Evolutionary conservation across 768 basidiomycete species (phyloP), one percentile per base, ranked within the genome.

Genomic region (Lactarius hatsudake): DNA sequence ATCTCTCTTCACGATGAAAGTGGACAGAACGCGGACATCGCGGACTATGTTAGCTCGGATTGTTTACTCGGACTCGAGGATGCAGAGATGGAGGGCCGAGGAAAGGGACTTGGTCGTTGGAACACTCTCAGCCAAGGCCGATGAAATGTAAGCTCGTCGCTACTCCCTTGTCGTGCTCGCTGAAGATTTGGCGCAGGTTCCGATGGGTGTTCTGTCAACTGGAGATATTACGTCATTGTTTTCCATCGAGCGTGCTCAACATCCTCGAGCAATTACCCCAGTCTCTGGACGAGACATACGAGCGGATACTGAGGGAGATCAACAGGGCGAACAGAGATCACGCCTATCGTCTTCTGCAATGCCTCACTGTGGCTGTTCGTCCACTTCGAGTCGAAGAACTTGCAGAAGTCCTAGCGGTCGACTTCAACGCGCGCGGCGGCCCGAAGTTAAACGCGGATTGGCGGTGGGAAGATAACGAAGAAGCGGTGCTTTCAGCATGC

Each of bases 151-250:
- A 34, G 58, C 0, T 40, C 8, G 30, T 40, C 36, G 4, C 30
- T 8, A 5, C n/a, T 5, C 15, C 6, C 23, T 59, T 34, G 3
- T 23, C 18, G 36, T n/a, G 9, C 32, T 7, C 0, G 7, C 34
- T 32, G 17, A 34, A 8, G 13, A 26, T 9, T 3, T 54, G 0
- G 10, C 23, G 15, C 26, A 61, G 59, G 59, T 61, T 61, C 40
- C 59, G 59, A 42, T 61, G 38, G 32, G 40, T 59, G 5, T 59
- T 23, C 15, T 59, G 58, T n/a, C 58, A 59, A 28, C 6, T 59
- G 7, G 58, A 61, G 20, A 26, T 38, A 18, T 32, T 61, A 32
- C 38, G 59, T 13, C n/a, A 42, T 15, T 43, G 59, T 45, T 38
- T 42, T 30, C 32, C 38, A 1, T 5, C 26, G 7, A 59, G 36